phyloP scores from a whole-genome alignment of 106 monocot species.

The Apostasia shenzhenica region DNA sequence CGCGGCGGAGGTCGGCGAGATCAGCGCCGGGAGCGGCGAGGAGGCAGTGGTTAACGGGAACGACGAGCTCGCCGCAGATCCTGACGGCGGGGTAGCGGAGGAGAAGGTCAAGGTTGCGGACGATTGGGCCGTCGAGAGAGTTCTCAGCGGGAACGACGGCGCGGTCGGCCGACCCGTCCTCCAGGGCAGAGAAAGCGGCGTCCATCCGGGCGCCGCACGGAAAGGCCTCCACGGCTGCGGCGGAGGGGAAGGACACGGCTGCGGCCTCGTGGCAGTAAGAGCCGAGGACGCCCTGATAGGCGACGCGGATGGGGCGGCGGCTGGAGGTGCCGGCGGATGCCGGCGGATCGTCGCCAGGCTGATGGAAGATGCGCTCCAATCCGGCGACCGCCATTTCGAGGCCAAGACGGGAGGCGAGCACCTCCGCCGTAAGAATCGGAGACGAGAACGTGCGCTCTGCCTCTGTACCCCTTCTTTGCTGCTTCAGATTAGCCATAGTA shows the following conservation, averaged over 20 bases:
- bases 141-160: constrained; percentile 70
- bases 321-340: neutral
- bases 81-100: constrained; percentile 42
- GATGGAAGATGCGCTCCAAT: constrained; percentile 38
- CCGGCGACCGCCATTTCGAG: constrained; percentile 30
- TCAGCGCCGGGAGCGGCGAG: constrained; percentile 21
- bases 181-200: constrained; percentile 44
- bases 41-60: constrained; percentile 72
- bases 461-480: constrained; percentile 1
- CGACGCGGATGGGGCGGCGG: constrained; percentile 42
- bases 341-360: constrained; percentile 8
- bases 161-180: constrained; percentile 42
- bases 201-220: constrained; percentile 37
- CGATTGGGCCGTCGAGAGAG: constrained; percentile 64
- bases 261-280: constrained; percentile 81
- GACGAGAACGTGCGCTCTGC: constrained; percentile 1
- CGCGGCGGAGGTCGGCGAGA: constrained; percentile 22
- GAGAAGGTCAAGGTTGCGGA: constrained; percentile 61
- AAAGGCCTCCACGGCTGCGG: constrained; percentile 14
- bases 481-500: constrained; percentile 1
- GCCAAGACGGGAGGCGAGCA: constrained; percentile 31
- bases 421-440: constrained; percentile 23
- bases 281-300: constrained; percentile 58
- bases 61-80: constrained; percentile 52
- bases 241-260: constrained; percentile 26